Evolutionary conservation across 2,329 filamentous ascomycete species (phyloP).

Genomic region (Colletotrichum echinochloae): DNA sequence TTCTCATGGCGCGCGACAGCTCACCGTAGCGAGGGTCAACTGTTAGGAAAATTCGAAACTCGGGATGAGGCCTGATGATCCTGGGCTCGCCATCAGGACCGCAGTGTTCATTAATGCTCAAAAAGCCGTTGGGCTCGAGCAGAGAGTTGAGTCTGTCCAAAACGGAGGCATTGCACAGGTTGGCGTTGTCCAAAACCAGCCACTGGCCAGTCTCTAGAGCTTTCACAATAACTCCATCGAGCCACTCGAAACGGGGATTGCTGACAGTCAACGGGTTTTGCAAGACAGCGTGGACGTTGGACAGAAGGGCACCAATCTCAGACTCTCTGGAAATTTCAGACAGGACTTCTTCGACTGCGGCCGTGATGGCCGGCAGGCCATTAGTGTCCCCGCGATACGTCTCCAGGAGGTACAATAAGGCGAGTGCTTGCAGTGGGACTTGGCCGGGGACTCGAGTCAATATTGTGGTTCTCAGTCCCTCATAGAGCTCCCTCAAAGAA

Average conservation of each 20-base stretch:
- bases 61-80: constrained; percentile 82
- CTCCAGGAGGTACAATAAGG: constrained; percentile 64
- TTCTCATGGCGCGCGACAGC: constrained; percentile 95
- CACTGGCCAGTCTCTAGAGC: constrained; percentile 88
- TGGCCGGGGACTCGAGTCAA: constrained; percentile 61
- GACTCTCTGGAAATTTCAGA: constrained; percentile 57
- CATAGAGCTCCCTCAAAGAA: constrained; percentile 61
- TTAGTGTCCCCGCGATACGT: constrained; percentile 53
- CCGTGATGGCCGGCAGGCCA: constrained; percentile 53
- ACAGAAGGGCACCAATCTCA: constrained; percentile 60
- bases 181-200: constrained; percentile 97
- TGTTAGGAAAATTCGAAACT: constrained; percentile 93
- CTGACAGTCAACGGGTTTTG: constrained; percentile 68
- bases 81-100: constrained; percentile 84
- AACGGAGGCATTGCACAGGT: constrained; percentile 94
- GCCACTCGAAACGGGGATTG: constrained; percentile 92
- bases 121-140: constrained; percentile 86
- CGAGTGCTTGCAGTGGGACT: constrained; percentile 60
- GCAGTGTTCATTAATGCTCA: constrained; percentile 95
- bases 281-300: constrained; percentile 63
- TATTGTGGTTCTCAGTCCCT: constrained; percentile 64
- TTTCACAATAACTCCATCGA: constrained; percentile 91
- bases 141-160: constrained; percentile 94
- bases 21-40: constrained; percentile 94
- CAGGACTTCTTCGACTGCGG: constrained; percentile 55